Evolutionary conservation across 1,139 yeast species (phyloP), one percentile per base, ranked within the genome.

Genomic region (Debaryomyces psychrophilus): DNA sequence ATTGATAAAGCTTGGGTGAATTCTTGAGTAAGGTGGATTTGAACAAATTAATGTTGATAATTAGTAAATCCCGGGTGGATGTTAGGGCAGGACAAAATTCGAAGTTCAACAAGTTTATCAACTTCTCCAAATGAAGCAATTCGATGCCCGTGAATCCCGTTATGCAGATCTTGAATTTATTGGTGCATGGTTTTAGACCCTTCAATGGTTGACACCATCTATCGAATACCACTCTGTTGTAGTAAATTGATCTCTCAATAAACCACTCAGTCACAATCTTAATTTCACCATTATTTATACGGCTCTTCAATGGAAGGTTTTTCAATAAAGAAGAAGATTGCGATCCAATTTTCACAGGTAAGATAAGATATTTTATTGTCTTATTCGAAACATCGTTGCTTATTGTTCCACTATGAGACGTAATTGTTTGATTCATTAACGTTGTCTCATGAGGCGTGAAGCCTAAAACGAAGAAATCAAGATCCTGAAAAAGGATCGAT

Each of bases 81-180:
- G 81, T 79, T 46, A 90, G 69, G 3, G 78, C 71, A 3, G 79
- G 78, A 52, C 77, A 66, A 50, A 78, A 67, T 44, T 72, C 64
- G 61, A 83, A 73, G 9, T 88, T 71, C 65, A 83, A 55, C n/a
- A 71, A 61, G 31, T 68, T 58, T 9, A 89, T 70, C 43, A 92
- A 69, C 56, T 87, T 85, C 14, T 79, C 82, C 8, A 89, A 58
- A 65, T 92, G 98, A 36, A 89, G 68, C 25, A 85, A 69, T 61
- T 92, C 97, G 14, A 90, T 82, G 0, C 96, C 97, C 9, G 82
- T 77, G 58, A 87, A 92, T 5, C 98, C 98, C 1, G 95, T 81
- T 1, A 88, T 73, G 50, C 88, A 79, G 1, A 90, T 71, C 41
- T 75, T 75, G 51, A 84, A 67, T 8, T 67, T 64, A 14, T 56